Conservation (phyloP, 164 flowering plant genomes). For the Cinnamomum chago region DNA sequence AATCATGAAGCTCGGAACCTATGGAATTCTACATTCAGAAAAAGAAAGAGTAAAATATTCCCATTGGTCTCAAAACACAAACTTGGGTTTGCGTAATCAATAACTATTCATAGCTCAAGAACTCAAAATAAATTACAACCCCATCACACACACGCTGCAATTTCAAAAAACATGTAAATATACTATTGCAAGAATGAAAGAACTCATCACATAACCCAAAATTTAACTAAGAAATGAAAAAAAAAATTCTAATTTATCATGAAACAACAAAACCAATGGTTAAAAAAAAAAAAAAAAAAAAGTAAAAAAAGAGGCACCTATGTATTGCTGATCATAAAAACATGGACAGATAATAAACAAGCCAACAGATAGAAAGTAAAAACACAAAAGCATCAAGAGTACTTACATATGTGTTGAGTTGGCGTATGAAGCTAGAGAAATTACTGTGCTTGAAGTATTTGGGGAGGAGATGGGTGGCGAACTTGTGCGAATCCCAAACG, state of each 20-base stretch:
- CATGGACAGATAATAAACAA: not conserved
- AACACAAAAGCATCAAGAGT: not conserved
- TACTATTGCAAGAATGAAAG: no score
- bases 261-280: not conserved
- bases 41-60: no score
- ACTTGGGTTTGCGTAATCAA: not conserved
- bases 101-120: not conserved
- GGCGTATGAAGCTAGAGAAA: constrained; percentile 59
- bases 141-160: no score
- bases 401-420: constrained; percentile 73
- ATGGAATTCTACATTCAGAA: not conserved
- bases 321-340: not conserved
- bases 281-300: no score
- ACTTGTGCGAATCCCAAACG: constrained; percentile 51
- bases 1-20: not conserved
- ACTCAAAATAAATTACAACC: no score
- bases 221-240: no score
- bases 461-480: constrained; percentile 46
- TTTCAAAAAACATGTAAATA: no score
- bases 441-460: constrained; percentile 66
- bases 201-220: not conserved
- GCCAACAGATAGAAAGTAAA: not conserved
- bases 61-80: not conserved
- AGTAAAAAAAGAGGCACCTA: not conserved
- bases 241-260: no score